Evolutionary conservation across 768 basidiomycete species (phyloP).

Genomic region (Serendipita sp.): DNA sequence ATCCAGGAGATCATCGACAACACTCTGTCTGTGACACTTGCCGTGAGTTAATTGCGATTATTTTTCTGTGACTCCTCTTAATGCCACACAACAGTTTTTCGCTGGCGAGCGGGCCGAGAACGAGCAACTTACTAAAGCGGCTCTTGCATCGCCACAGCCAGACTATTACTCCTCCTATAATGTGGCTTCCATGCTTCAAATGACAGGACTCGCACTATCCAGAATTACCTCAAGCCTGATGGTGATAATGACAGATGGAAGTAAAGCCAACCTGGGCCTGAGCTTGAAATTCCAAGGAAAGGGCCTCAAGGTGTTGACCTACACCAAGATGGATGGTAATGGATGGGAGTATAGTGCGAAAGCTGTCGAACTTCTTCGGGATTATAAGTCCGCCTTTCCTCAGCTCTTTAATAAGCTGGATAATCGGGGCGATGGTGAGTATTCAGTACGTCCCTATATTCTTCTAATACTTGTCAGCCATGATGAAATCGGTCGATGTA

Average conservation of each 20-base stretch:
- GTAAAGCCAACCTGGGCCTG: conserved; percentile 80
- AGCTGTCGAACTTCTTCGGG: conserved; percentile 59
- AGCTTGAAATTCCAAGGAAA: conserved; percentile 95
- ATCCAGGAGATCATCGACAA: conserved; percentile 57
- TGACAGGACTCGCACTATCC: conserved; percentile 67
- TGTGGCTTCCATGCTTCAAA: conserved; percentile 52
- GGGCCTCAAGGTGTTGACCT: conserved; percentile 81
- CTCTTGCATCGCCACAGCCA: conserved; percentile 25
- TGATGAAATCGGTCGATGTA: conserved; percentile 46
- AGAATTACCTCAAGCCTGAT: conserved; percentile 89
- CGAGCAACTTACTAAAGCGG: conserved; percentile 51
- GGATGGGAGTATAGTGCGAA: conserved; percentile 91
- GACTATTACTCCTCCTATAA: conserved; percentile 67
- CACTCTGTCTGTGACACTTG: conserved; percentile 65
- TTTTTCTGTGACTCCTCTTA: background rate
- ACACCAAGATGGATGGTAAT: conserved; percentile 66
- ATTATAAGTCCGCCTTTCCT: conserved; percentile 77
- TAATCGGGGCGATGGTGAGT: conserved; percentile 50
- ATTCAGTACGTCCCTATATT: background rate
- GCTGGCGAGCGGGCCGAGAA: conserved; percentile 69
- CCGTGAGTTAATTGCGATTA: conserved; percentile 34
- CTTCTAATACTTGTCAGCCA: conserved; percentile 33
- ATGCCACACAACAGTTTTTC: conserved; percentile 46
- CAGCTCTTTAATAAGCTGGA: conserved; percentile 67
- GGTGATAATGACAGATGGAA: conserved; percentile 57